phyloP scores from a whole-genome alignment of 352 stramenopile species.

The Hyaloperonospora brassicae region DNA sequence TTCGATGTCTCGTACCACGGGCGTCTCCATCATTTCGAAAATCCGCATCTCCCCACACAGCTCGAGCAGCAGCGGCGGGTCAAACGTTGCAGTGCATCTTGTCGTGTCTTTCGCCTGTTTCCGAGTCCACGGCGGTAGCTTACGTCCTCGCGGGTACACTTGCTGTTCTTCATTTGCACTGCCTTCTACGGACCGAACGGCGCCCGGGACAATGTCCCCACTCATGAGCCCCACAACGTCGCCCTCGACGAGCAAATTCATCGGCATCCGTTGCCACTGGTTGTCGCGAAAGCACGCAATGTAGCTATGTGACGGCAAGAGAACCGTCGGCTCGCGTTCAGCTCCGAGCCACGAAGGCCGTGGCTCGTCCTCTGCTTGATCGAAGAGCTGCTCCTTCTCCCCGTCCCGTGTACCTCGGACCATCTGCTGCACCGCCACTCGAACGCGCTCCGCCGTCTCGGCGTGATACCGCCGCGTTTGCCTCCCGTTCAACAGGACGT shows the following conservation, averaged over 20 bases:
- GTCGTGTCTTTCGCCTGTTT: slow-evolving; percentile 40
- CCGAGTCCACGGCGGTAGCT: slow-evolving; percentile 49
- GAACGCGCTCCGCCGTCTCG: slow-evolving; percentile 71
- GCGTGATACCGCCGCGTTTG: slow-evolving; percentile 67
- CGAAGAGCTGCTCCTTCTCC: slow-evolving; percentile 5
- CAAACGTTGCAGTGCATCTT: slow-evolving; percentile 69
- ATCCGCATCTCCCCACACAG: slow-evolving; percentile 83
- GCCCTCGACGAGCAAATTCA: slow-evolving; percentile 77
- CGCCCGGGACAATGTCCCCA: slow-evolving; percentile 64
- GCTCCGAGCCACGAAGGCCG: slow-evolving; percentile 20
- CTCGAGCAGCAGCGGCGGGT: slow-evolving; percentile 59
- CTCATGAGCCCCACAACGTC: slow-evolving; percentile 80
- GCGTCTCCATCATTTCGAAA: slow-evolving; percentile 82
- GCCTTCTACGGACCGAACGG: slow-evolving; percentile 36
- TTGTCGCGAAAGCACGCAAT: slow-evolving; percentile 72
- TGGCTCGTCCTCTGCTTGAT: slow-evolving; percentile 2
- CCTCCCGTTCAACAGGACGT: slow-evolving; percentile 52
- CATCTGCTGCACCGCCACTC: slow-evolving; percentile 59
- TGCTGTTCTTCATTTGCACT: slow-evolving; percentile 15
- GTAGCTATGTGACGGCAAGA: slow-evolving; percentile 74
- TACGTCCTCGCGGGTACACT: slow-evolving; percentile 44
- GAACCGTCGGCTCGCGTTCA: slow-evolving; percentile 29
- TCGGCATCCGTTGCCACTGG: slow-evolving; percentile 74
- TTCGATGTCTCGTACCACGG: slow-evolving; percentile 68
- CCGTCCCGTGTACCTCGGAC: slow-evolving; percentile 8